Percentiles rank a stretch among this genome's conserved stretches.
Conservation (phyloP, 2,329 filamentous ascomycete species). For the Diatrype stigma region DNA sequence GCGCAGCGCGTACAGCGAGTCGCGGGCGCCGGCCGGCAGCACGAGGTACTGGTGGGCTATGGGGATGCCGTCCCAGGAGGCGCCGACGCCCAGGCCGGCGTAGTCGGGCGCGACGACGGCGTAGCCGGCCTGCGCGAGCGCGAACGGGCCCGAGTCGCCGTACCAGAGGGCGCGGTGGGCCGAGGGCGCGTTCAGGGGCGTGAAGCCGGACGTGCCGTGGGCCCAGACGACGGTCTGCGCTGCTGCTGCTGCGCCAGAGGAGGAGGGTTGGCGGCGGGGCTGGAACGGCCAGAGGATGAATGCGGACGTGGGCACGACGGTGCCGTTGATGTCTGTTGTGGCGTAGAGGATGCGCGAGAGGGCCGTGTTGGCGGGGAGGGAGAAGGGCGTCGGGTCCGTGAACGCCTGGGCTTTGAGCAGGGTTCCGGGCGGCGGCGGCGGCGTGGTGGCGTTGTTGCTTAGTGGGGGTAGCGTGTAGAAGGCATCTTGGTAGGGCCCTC, state of each 20-base stretch:
- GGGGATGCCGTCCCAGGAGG: background rate
- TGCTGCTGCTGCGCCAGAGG: background rate
- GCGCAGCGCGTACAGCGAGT: background rate
- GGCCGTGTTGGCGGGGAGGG: background rate
- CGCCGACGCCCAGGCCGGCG: slow-evolving; percentile 1
- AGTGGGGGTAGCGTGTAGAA: background rate
- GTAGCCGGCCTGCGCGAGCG: background rate
- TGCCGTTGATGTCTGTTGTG: slow-evolving; percentile 3
- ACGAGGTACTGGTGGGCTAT: background rate
- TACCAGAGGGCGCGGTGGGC: slow-evolving; percentile 2
- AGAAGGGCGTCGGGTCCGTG: slow-evolving; percentile 4
- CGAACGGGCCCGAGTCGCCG: background rate
- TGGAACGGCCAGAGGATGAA: slow-evolving; percentile 6
- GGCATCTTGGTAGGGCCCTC: background rate
- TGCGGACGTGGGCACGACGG: slow-evolving; percentile 6
- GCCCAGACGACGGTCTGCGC: background rate
- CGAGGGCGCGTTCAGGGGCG: slow-evolving; percentile 1
- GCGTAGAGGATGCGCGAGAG: slow-evolving; percentile 6
- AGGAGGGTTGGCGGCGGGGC: too few species aligned
- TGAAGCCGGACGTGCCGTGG: slow-evolving; percentile 2
- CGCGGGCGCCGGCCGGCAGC: background rate
- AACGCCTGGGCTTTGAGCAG: slow-evolving; percentile 1
- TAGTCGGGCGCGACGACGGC: slow-evolving; percentile 6
- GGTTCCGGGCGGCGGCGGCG: background rate
- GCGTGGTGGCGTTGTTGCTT: background rate